A percentile compares a stretch with the other conserved stretches of the same genome.
Evolutionary conservation across 106 monocot species (phyloP).

Genomic region (Vanilla planifolia): DNA sequence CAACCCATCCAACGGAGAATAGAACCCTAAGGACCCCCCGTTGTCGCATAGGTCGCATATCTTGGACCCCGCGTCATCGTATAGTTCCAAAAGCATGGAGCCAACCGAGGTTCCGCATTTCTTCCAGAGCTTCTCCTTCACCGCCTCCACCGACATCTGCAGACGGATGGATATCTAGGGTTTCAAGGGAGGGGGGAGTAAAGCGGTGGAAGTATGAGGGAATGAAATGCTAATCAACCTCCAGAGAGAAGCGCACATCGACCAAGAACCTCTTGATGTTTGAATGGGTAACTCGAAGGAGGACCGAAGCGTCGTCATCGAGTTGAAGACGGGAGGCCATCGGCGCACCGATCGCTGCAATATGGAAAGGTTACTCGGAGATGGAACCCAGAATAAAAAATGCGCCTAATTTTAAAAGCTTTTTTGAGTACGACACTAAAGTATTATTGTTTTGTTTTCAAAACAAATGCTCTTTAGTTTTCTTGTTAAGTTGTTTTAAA

Average conservation of each 20-base stretch:
- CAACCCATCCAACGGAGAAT: constrained; percentile 71
- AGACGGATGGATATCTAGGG: not conserved
- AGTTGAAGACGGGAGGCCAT: constrained; percentile 71
- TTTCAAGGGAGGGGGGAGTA: not conserved
- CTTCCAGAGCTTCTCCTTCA: constrained; percentile 91
- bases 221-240: constrained; percentile 26
- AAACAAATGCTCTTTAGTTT: too few species aligned
- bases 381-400: too few species aligned
- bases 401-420: too few species aligned
- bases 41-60: constrained; percentile 55
- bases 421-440: too few species aligned
- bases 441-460: too few species aligned
- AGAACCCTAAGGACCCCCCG: constrained; percentile 67
- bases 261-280: constrained; percentile 81
- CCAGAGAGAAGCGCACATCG: constrained; percentile 64
- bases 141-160: constrained; percentile 61
- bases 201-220: constrained; percentile 1
- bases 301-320: constrained; percentile 51
- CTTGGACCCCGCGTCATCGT: constrained; percentile 62
- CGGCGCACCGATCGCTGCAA: too few species aligned
- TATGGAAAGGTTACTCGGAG: too few species aligned
- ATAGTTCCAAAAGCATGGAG: constrained; percentile 80
- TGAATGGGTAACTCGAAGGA: constrained; percentile 71
- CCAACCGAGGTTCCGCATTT: constrained; percentile 83
- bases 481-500: too few species aligned